A percentile compares a stretch with the other conserved stretches of the same genome.
Evolutionary conservation across 176 grass and related monocot genomes (phyloP).

Genomic region (Rhynchospora breviuscula): DNA sequence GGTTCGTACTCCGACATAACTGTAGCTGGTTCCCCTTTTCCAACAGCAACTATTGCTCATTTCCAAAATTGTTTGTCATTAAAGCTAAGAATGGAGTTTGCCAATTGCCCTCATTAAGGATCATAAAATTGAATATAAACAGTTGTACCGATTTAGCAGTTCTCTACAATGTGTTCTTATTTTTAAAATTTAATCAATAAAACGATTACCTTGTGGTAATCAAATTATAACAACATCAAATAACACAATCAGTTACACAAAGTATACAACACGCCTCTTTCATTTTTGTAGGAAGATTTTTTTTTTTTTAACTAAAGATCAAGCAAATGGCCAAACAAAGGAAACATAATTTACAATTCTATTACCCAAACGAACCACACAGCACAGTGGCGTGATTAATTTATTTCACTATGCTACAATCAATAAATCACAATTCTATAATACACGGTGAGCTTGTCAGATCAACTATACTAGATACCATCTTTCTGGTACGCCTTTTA

Average conservation of each 20-base stretch:
- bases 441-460: conserved; percentile 61
- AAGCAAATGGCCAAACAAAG: neutral
- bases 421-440: conserved; percentile 40
- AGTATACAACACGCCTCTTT: neutral
- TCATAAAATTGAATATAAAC: neutral
- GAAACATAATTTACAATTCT: neutral
- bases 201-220: neutral
- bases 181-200: neutral
- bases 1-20: conserved; percentile 66
- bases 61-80: conserved; percentile 50
- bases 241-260: neutral
- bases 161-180: conserved; percentile 23
- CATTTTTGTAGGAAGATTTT: neutral
- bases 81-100: neutral
- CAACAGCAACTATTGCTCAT: conserved; percentile 86
- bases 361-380: neutral
- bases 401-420: neutral
- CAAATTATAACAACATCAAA: neutral
- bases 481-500: conserved; percentile 15
- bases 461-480: conserved; percentile 50
- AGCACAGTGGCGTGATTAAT: neutral
- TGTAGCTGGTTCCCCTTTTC: conserved; percentile 80
- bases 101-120: conserved; percentile 13
- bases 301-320: neutral
- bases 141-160: conserved; percentile 59